These are phyloP conservation scores for Eutypa lata DNA, from an alignment of 2,329 filamentous ascomycete species.

Conservation along the genomic window DNA sequence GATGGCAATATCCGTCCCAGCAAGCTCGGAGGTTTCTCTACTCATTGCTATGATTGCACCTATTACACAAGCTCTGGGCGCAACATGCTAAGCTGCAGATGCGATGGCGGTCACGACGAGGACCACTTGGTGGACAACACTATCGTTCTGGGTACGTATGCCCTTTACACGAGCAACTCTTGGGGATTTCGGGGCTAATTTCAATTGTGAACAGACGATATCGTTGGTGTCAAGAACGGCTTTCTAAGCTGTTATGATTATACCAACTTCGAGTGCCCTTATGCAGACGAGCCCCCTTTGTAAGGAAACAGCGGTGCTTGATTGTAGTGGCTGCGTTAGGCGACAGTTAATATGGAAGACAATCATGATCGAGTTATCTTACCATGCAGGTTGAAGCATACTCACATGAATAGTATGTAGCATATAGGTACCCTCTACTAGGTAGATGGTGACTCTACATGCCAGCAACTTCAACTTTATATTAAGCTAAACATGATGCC, in stretches of 20 bases:
- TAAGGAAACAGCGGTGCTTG: neutral
- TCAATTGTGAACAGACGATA: conserved; percentile 1
- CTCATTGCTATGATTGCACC: neutral
- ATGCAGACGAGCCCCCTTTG: neutral
- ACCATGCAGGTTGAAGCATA: too few species aligned
- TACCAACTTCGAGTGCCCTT: conserved; percentile 12
- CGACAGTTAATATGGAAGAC: too few species aligned
- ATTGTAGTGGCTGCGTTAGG: neutral
- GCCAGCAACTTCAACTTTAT: too few species aligned
- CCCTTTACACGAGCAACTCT: too few species aligned
- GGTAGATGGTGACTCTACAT: too few species aligned
- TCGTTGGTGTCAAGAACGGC: conserved; percentile 8
- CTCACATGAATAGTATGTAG: too few species aligned
- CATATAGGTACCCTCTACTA: too few species aligned
- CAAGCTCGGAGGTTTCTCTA: conserved; percentile 2
- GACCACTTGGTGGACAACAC: neutral
- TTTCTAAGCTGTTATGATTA: conserved; percentile 12
- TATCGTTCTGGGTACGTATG: neutral
- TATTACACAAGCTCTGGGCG: neutral
- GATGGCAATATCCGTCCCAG: conserved; percentile 4
- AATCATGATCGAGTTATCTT: too few species aligned
- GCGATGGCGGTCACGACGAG: neutral
- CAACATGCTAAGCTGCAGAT: neutral
- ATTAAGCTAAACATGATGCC: too few species aligned
- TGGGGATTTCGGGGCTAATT: neutral